Base-by-base conservation (phyloP, 768 basidiomycete species). In the Russula earlei region DNA sequence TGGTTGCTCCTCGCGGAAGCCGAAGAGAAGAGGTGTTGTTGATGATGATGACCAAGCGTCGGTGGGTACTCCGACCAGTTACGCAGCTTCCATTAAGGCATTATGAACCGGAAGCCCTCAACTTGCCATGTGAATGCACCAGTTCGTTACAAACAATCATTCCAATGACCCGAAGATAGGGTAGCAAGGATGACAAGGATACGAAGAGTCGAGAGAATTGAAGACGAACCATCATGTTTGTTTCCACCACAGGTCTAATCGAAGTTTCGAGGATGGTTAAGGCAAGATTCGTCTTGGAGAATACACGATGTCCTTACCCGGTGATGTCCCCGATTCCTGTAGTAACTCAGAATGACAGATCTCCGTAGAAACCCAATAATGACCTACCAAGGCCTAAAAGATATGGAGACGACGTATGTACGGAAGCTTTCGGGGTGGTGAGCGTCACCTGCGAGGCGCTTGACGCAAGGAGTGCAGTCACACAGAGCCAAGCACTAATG, bases 311-410 rank as follows among this genome's bases (percentile, higher is more conserved):
- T 29, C 66, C 66, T 52, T 70, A 83, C 83, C 87, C 84, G 57
- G 85, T 89, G 56, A 89, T 77, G 63, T 89, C 87, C 19, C 78
- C 85, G 59, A 80, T 82, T 24, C 84, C 84, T 85, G 49, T 24
- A 25, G 24, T 15, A n/a, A 24, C 11, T 51, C 25, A 54, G 52
- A 48, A 46, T 46, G 46, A 20, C 45, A 38, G 45, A 34, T 41
- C 36, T 34, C 14, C 44, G 17, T 44, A 50, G 14, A 12, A 17
- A 14, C 25, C n/a, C 22, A 36, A 25, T 12, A 19, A 17, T 54
- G 52, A 20, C 9, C 70, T 67, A 80, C 82, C 82, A 8, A 85
- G 71, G 9, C 81, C 82, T 19, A 84, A 66, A 27, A 83, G 69
- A 67, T 83, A 82, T 64, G 52, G 44, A 5, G 44, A 38, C 5